These are phyloP conservation scores for Thoreauomyces humboldtii DNA, from an alignment of 192 early-diverging fungal species.

Conservation along the genomic window DNA sequence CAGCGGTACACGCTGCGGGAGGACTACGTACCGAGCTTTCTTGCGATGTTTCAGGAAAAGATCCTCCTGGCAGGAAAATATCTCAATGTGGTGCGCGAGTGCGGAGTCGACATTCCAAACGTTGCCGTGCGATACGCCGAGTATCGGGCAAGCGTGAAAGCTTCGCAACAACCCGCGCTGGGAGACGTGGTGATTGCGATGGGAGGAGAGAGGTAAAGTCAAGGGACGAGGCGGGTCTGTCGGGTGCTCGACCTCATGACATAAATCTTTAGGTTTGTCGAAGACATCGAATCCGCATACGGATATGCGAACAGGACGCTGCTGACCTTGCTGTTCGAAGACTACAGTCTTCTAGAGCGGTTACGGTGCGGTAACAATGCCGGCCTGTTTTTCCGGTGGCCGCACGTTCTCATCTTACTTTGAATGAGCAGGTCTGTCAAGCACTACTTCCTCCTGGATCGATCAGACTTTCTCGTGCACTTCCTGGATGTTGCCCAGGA, in stretches of 20 bases:
- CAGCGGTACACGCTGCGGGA: constrained; percentile 68
- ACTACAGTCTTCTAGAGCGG: constrained; percentile 71
- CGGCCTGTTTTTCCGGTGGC: too few species aligned
- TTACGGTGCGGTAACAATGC: constrained; percentile 60
- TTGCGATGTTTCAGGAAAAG: constrained; percentile 72
- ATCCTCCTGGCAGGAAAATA: constrained; percentile 92
- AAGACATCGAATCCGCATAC: constrained; percentile 84
- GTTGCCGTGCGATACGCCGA: neutral
- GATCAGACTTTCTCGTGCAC: constrained; percentile 89
- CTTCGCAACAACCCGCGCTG: neutral
- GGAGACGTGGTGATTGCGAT: constrained; percentile 18
- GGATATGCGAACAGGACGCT: constrained; percentile 83
- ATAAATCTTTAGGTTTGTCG: constrained; percentile 37
- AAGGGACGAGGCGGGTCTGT: too few species aligned
- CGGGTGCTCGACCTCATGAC: too few species aligned
- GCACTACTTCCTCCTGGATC: constrained; percentile 88
- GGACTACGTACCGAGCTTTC: constrained; percentile 69
- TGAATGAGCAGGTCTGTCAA: constrained; percentile 74
- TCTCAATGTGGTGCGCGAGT: constrained; percentile 88
- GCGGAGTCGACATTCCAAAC: constrained; percentile 49
- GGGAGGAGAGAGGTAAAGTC: constrained; percentile 28
- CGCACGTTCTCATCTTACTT: too few species aligned
- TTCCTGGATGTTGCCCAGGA: constrained; percentile 86
- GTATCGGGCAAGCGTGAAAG: neutral
- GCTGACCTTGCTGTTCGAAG: constrained; percentile 73